Conservation (phyloP, 2,329 filamentous ascomycete species). For the Hymenoscyphus scutula region DNA sequence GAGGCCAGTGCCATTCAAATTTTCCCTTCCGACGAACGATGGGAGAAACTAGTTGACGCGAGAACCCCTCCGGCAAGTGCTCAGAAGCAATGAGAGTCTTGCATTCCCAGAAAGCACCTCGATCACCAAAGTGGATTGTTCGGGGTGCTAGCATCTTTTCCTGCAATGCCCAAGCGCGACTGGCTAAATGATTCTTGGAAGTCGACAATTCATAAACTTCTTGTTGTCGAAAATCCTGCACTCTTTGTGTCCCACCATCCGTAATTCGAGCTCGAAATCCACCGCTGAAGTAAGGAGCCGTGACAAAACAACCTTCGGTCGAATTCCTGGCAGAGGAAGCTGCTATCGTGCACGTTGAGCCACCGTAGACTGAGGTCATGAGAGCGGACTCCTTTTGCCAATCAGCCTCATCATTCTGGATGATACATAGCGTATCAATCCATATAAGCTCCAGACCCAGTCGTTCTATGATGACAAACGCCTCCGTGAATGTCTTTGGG, state of each 20-base stretch:
- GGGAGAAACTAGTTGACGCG: not conserved
- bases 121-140: constrained; percentile 14
- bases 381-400: constrained; percentile 20
- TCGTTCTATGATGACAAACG: constrained; percentile 22
- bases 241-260: not conserved
- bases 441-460: constrained; percentile 29
- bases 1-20: constrained; percentile 9
- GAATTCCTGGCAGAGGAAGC: constrained; percentile 13
- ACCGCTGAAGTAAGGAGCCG: not conserved
- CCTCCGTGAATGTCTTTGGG: constrained; percentile 30
- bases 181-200: not conserved
- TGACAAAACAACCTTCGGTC: constrained; percentile 15
- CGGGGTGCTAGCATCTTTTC: constrained; percentile 16
- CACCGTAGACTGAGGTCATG: constrained; percentile 17
- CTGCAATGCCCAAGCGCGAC: constrained; percentile 18
- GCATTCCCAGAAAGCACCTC: constrained; percentile 17
- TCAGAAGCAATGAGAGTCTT: not conserved
- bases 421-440: constrained; percentile 22
- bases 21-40: not conserved
- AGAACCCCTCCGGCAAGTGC: constrained; percentile 3
- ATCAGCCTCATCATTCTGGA: constrained; percentile 23
- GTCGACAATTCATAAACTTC: not conserved
- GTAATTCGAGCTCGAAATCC: not conserved
- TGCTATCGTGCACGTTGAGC: constrained; percentile 19
- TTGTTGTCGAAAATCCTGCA: not conserved